phyloP scores from a whole-genome alignment of 139 green algal species.

The Chlamydomonas asymmetrica region DNA sequence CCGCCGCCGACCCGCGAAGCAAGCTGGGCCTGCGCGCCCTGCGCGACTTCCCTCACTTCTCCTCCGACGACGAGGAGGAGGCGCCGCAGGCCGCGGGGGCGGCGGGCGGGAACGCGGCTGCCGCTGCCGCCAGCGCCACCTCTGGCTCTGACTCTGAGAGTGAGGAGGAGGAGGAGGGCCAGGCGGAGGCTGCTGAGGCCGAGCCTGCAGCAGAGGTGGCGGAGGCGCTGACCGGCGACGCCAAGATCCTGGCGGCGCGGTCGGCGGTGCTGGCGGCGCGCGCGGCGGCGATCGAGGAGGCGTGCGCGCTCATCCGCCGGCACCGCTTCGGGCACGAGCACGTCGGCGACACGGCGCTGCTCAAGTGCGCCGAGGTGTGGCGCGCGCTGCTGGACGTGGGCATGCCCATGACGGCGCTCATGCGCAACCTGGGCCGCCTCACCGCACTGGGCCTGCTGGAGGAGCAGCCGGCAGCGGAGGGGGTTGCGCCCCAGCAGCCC shows the following conservation, averaged over 20 bases:
- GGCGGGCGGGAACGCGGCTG: too few relatives aligned
- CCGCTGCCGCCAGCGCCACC: too few relatives aligned
- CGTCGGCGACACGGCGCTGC: slow-evolving; percentile 18
- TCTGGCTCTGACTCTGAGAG: too few relatives aligned
- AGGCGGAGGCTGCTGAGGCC: not conserved
- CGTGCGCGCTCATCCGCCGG: slow-evolving; percentile 6
- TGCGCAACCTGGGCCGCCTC: slow-evolving; percentile 30
- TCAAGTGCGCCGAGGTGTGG: slow-evolving; percentile 15
- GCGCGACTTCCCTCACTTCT: too few relatives aligned
- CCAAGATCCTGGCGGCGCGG: not conserved
- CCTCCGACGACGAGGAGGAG: not conserved
- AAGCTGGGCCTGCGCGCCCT: too few relatives aligned
- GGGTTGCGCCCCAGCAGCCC: too few relatives aligned
- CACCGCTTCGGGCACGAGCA: slow-evolving; percentile 33
- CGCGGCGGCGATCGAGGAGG: not conserved
- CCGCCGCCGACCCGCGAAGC: not conserved
- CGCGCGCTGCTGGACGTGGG: slow-evolving; percentile 12
- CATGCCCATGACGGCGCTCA: slow-evolving; percentile 19
- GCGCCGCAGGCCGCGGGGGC: not conserved
- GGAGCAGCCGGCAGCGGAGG: too few relatives aligned
- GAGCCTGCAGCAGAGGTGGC: not conserved
- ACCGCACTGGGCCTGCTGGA: slow-evolving; percentile 1
- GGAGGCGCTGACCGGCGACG: too few relatives aligned
- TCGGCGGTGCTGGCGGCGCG: not conserved
- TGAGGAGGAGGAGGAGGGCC: not conserved